phyloP scores from a whole-genome alignment of 768 basidiomycete genomes.

The Pisolithus sp. region DNA sequence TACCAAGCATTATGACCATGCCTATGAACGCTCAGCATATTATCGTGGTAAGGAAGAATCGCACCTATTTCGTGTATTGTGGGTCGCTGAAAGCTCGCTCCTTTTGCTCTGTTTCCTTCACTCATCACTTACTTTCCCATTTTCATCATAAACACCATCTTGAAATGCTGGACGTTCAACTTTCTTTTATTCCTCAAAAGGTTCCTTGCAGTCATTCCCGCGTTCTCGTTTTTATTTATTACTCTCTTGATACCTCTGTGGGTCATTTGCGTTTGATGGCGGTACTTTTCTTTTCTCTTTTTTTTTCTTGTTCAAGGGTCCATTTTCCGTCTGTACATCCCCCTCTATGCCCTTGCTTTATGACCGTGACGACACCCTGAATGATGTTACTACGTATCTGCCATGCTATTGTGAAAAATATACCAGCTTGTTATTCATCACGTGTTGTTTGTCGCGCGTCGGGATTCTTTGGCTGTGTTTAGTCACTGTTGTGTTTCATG shows the following conservation, averaged over 20 bases:
- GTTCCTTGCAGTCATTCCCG: too few relatives aligned
- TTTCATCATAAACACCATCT: neutral
- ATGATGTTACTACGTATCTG: too few relatives aligned
- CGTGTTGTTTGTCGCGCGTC: conserved; percentile 12
- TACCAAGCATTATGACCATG: conserved; percentile 19
- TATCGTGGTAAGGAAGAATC: conserved; percentile 15
- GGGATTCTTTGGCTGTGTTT: conserved; percentile 18
- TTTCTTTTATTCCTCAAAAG: conserved; percentile 1
- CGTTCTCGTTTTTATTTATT: too few relatives aligned
- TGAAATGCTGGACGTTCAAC: conserved; percentile 5
- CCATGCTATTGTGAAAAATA: neutral
- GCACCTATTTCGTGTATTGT: conserved; percentile 4
- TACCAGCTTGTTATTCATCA: conserved; percentile 16
- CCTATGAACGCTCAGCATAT: conserved; percentile 21
- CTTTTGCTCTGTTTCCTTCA: conserved; percentile 13
- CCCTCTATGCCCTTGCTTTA: too few relatives aligned
- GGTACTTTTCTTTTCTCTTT: too few relatives aligned
- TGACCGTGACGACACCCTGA: too few relatives aligned
- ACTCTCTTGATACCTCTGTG: too few relatives aligned
- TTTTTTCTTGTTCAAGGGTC: too few relatives aligned
- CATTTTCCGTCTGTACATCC: too few relatives aligned
- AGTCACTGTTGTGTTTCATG: conserved; percentile 3
- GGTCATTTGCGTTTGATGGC: too few relatives aligned
- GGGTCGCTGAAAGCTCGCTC: conserved; percentile 12
- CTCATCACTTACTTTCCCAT: neutral